Evolutionary conservation across 257 asterid species (phyloP).

Genomic region (Voacanga thouarsii): DNA sequence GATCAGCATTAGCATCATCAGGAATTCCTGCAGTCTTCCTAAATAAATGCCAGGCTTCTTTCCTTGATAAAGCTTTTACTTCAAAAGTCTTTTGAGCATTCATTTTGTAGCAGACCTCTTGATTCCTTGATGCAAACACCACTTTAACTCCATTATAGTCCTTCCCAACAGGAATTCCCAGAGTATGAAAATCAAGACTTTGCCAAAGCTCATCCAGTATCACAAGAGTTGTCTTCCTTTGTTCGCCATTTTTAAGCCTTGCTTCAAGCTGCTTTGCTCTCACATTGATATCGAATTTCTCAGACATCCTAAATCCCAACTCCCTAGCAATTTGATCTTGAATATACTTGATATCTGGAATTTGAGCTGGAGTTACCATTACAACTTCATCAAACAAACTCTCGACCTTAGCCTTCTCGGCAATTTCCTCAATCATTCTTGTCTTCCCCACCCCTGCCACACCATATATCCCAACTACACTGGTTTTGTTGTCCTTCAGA

Average conservation of each 20-base stretch:
- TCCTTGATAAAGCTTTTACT: neutral
- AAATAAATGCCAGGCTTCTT: slow-evolving; percentile 17
- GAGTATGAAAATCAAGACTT: neutral
- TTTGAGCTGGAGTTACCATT: neutral
- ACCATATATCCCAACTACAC: slow-evolving; percentile 21
- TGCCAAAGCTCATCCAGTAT: slow-evolving; percentile 18
- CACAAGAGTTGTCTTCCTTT: slow-evolving; percentile 3
- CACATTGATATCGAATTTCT: neutral
- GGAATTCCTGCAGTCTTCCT: neutral
- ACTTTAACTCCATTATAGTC: slow-evolving; percentile 4
- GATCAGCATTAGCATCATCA: neutral
- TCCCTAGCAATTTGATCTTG: slow-evolving; percentile 12
- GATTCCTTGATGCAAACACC: slow-evolving; percentile 9
- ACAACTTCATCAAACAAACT: slow-evolving; percentile 8
- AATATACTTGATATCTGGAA: neutral
- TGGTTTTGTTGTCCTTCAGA: slow-evolving; percentile 5
- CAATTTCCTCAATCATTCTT: slow-evolving; percentile 11
- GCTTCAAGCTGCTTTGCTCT: neutral
- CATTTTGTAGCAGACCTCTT: slow-evolving; percentile 8
- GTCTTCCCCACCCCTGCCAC: slow-evolving; percentile 26
- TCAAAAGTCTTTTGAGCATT: neutral
- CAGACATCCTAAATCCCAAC: slow-evolving; percentile 6
- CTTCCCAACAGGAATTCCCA: slow-evolving; percentile 17
- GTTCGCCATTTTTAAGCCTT: neutral
- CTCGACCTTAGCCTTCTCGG: neutral